Conservation (phyloP, 2,329 filamentous ascomycete species). For the Didymella arachidicola region DNA sequence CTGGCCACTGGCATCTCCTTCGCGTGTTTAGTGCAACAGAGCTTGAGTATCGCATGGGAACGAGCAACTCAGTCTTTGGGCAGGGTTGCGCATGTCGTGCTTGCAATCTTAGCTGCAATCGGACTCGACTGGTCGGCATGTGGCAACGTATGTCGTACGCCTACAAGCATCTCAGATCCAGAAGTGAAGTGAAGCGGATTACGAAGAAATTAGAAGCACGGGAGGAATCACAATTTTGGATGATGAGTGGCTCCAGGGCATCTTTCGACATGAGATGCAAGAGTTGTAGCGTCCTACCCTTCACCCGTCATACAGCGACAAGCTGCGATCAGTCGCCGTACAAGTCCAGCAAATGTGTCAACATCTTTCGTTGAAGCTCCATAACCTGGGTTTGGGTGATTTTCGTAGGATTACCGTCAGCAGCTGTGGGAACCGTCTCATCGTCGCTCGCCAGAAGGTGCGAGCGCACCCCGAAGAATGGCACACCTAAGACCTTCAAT, state of each 20-base stretch:
- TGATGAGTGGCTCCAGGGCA: not conserved
- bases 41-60: not conserved
- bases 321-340: slow-evolving; percentile 33
- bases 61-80: not conserved
- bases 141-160: not conserved
- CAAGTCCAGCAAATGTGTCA: slow-evolving; percentile 44
- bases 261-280: not conserved
- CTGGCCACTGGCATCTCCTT: slow-evolving; percentile 3
- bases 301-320: not conserved
- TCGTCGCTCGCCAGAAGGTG: slow-evolving; percentile 36
- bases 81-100: not conserved
- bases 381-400: slow-evolving; percentile 40
- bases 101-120: slow-evolving; percentile 2
- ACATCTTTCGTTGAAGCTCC: slow-evolving; percentile 47
- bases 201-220: too few relatives aligned
- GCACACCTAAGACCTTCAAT: slow-evolving; percentile 60
- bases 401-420: slow-evolving; percentile 22
- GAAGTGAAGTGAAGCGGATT: not conserved
- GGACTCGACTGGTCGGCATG: not conserved
- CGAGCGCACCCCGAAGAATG: slow-evolving; percentile 43
- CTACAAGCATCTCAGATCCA: not conserved
- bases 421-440: slow-evolving; percentile 17
- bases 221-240: not conserved
- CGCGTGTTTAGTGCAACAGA: slow-evolving; percentile 7
- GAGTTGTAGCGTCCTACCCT: not conserved